Conservation (phyloP, 768 basidiomycete genomes). For the Mrakia hoshinonis region DNA sequence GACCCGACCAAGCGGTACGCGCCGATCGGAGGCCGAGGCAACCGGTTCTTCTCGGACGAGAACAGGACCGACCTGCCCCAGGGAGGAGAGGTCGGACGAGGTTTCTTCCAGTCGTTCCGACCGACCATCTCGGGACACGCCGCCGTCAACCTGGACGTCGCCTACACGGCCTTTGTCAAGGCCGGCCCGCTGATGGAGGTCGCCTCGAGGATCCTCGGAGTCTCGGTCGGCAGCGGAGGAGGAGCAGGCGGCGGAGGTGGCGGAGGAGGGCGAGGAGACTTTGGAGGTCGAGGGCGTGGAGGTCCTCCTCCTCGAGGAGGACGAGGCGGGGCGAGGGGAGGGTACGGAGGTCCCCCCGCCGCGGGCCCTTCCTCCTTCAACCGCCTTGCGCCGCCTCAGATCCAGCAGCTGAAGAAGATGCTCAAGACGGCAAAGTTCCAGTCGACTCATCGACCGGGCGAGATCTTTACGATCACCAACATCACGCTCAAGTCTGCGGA, state of each 20-base stretch:
- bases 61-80: not conserved
- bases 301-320: constrained; percentile 26
- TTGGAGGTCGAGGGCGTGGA: constrained; percentile 1
- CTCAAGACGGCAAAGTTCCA: constrained; percentile 28
- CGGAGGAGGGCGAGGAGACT: constrained; percentile 15
- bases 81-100: not conserved
- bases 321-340: constrained; percentile 9
- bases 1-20: not conserved
- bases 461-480: not conserved
- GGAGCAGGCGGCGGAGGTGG: constrained; percentile 27
- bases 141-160: constrained; percentile 31
- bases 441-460: not conserved
- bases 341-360: not conserved
- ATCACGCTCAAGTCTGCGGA: not conserved
- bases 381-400: constrained; percentile 5
- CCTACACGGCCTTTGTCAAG: constrained; percentile 39
- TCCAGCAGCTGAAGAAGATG: constrained; percentile 35
- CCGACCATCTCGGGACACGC: not conserved
- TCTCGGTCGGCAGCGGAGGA: constrained; percentile 25
- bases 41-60: not conserved
- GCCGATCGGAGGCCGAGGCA: constrained; percentile 1
- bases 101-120: not conserved
- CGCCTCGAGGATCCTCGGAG: constrained; percentile 34
- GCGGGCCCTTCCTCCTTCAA: not conserved
- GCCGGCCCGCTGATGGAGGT: constrained; percentile 38